Evolutionary conservation across 164 flowering plant species (phyloP), one percentile per base, ranked within the genome.

Genomic region (Nymphaea thermarum): DNA sequence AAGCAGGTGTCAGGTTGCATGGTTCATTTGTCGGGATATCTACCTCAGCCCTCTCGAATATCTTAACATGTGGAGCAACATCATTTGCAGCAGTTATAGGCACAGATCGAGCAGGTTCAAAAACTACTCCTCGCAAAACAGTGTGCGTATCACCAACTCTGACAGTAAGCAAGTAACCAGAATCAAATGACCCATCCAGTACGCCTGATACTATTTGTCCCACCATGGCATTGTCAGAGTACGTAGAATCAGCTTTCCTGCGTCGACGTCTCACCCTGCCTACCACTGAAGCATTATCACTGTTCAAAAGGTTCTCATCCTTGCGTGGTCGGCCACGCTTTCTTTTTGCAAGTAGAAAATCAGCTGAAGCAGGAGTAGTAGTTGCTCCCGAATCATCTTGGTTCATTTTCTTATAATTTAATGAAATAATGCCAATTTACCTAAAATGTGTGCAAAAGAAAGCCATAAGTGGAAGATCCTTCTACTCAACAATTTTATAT

Each of bases 261-360:
- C 71, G 78, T 66, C 63, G 79, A 44, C 71, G 77, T 67, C 63
- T 71, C 42, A 61, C 67, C 7, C 42, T 42, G 16, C 73, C 77
- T 44, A 69, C 61, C 60, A 11, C 69, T 25, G 67, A 70, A 5
- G 74, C 43, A 6, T 61, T 67, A 60, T 65, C 74, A 36, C 57
- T 69, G 4, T 62, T 65, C 4, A 6, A 43, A 63, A 62, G 43
- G 63, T n/a, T 61, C 65, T 60, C 68, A 76, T 78, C 80, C 71
- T 85, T 86, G 44, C 89, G 70, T 42, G 96, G 96, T 44, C 96
- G 93, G 43, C 98, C 98, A 14, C 96, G 82, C 70, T 78, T 87
- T 18, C 92, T 85, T 78, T 86, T 89, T 66, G 64, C 66, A 60
- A 83, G 79, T 25, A 71, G 42, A 17, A 60, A 51, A 62, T 51